These are phyloP conservation scores for Colletotrichum filicis DNA, from an alignment of 2,329 filamentous ascomycete genomes.

Conservation along the genomic window DNA sequence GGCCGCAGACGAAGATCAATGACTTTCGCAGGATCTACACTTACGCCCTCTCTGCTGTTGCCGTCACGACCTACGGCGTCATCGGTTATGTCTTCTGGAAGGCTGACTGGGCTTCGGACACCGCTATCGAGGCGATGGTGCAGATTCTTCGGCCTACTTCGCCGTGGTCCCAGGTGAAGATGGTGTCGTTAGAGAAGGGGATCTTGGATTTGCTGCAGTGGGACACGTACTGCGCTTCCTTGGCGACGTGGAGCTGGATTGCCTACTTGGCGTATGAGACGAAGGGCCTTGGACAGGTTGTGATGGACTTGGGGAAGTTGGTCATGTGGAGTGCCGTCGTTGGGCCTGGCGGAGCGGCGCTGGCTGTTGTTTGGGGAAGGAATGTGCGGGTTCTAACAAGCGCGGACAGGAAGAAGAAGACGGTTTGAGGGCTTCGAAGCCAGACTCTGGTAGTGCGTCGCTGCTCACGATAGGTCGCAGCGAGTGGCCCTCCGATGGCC, in stretches of 20 bases:
- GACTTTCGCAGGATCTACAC: constrained; percentile 31
- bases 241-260: constrained; percentile 25
- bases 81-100: constrained; percentile 18
- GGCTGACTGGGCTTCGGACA: background rate
- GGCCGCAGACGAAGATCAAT: background rate
- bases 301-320: constrained; percentile 9
- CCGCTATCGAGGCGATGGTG: background rate
- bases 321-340: constrained; percentile 22
- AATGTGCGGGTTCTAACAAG: too few relatives aligned
- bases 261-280: constrained; percentile 28
- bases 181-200: constrained; percentile 31
- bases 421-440: too few relatives aligned
- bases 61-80: constrained; percentile 16
- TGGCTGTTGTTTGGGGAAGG: constrained; percentile 38
- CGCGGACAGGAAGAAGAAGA: too few relatives aligned
- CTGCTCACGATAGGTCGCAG: too few relatives aligned
- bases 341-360: constrained; percentile 36
- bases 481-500: too few relatives aligned
- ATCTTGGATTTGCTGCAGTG: constrained; percentile 37
- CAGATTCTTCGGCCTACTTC: constrained; percentile 30
- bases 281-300: background rate
- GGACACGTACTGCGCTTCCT: constrained; percentile 38
- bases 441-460: too few relatives aligned
- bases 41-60: constrained; percentile 11
- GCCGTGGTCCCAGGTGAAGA: background rate